Percentiles rank a stretch among this genome's conserved stretches.
These are phyloP conservation scores for Trichoderma guizhouense DNA, from an alignment of 2,329 filamentous ascomycete genomes.

Conservation along the genomic window DNA sequence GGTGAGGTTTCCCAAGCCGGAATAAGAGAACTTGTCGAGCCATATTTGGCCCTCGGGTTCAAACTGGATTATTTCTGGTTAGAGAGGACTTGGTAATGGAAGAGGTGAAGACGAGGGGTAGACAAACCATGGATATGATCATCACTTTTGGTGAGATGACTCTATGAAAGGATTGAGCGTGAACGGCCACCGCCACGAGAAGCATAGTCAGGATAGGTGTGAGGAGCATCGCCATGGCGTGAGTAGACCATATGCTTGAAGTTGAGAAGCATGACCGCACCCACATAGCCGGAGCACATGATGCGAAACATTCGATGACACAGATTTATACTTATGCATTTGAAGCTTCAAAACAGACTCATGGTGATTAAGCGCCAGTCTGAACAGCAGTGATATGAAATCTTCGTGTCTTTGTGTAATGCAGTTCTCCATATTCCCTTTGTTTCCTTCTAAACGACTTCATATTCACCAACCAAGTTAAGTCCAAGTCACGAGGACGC, in stretches of 20 bases:
- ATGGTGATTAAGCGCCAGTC: neutral
- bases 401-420: neutral
- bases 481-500: neutral
- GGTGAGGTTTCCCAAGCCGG: conserved; percentile 52
- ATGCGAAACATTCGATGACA: neutral
- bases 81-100: neutral
- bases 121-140: conserved; percentile 59
- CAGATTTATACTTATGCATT: neutral
- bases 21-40: conserved; percentile 49
- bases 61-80: conserved; percentile 47
- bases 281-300: neutral
- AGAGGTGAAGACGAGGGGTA: neutral
- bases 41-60: conserved; percentile 59
- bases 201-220: neutral
- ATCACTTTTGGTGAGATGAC: conserved; percentile 56
- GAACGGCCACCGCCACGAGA: neutral
- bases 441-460: neutral
- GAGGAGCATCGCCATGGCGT: neutral
- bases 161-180: neutral
- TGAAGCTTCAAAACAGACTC: conserved; percentile 9
- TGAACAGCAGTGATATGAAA: neutral
- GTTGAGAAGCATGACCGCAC: neutral
- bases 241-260: neutral
- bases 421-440: neutral
- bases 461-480: neutral